Conservation (phyloP, 2,329 filamentous ascomycete species). For the Xylaria sp. region DNA sequence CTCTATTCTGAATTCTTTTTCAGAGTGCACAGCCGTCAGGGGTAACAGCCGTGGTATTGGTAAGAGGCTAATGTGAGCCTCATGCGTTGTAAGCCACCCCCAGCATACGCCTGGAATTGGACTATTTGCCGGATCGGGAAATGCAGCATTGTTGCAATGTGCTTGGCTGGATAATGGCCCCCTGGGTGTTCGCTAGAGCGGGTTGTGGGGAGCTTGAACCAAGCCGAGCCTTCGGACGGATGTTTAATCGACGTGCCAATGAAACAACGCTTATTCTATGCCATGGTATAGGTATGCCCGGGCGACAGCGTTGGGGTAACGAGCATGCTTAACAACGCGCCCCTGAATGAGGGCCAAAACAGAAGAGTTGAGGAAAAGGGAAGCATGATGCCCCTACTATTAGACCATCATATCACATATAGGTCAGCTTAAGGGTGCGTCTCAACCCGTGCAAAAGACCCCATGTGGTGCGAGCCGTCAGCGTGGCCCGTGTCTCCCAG, state of each 20-base stretch:
- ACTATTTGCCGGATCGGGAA: slow-evolving; percentile 4
- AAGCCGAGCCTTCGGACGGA: neutral
- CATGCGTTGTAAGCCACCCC: neutral
- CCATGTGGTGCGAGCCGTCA: slow-evolving; percentile 34
- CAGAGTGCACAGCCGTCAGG: slow-evolving; percentile 1
- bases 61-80: slow-evolving; percentile 9
- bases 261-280: slow-evolving; percentile 11
- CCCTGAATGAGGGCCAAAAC: neutral
- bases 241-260: neutral
- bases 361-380: neutral
- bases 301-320: neutral
- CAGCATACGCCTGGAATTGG: neutral
- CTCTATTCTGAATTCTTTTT: neutral
- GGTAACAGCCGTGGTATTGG: neutral
- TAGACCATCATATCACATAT: neutral
- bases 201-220: slow-evolving; percentile 13
- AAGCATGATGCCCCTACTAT: neutral
- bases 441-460: slow-evolving; percentile 34
- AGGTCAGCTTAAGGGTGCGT: slow-evolving; percentile 10
- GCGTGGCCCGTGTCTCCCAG: slow-evolving; percentile 22
- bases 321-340: neutral
- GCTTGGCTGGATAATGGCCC: neutral
- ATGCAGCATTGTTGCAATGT: neutral
- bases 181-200: slow-evolving; percentile 5
- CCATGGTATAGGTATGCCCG: neutral